phyloP scores from a whole-genome alignment of 345 rosid species.

The Eucalyptus cloeziana region DNA sequence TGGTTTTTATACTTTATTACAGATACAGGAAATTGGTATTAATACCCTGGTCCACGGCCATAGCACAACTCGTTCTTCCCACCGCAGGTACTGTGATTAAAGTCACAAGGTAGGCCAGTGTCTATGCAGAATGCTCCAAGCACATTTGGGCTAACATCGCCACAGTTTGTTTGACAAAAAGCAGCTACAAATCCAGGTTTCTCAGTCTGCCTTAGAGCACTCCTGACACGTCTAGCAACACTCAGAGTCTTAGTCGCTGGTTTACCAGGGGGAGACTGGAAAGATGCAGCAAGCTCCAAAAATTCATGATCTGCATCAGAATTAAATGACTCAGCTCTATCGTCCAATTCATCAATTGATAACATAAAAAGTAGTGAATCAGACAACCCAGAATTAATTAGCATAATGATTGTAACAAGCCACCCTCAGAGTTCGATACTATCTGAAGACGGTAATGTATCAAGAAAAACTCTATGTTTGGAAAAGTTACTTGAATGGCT shows the following conservation, averaged over 20 bases:
- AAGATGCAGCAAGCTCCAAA: constrained; percentile 87
- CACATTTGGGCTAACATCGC: constrained; percentile 97
- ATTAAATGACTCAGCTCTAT: neutral
- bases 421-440: neutral
- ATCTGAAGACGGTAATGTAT: neutral
- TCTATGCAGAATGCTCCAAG: constrained; percentile 91
- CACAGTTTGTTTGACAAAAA: constrained; percentile 95
- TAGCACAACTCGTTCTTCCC: constrained; percentile 90
- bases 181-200: constrained; percentile 90
- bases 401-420: neutral
- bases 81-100: constrained; percentile 95
- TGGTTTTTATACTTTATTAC: neutral
- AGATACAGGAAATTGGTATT: neutral
- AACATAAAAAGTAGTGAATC: neutral
- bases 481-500: neutral
- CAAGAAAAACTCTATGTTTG: neutral
- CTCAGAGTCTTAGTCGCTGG: constrained; percentile 53
- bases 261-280: constrained; percentile 63
- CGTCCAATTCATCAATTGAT: neutral
- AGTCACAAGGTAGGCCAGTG: constrained; percentile 93
- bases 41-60: constrained; percentile 97
- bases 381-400: neutral
- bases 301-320: constrained; percentile 54
- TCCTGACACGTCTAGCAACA: constrained; percentile 70
- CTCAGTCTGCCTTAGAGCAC: constrained; percentile 69